Evolutionary conservation across 495 filamentous ascomycete species (phyloP), one percentile per base, ranked within the genome.

Genomic region (Aspergillus campestris): DNA sequence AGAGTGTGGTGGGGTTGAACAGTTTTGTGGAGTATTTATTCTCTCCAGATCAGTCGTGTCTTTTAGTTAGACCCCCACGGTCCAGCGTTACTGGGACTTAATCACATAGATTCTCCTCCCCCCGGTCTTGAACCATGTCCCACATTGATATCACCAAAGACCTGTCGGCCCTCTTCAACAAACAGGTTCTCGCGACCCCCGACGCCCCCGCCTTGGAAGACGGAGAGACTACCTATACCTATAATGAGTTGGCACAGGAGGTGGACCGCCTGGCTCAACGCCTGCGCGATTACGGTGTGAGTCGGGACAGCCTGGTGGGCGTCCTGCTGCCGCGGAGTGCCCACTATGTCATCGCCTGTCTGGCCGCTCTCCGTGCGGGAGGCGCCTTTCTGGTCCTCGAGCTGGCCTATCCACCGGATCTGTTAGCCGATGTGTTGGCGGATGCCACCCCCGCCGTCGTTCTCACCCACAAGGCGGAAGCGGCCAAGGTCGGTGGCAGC

Each of bases 351-450:
- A 80, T 86, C 61, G 76, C 80, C 18, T 84, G 80, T 56, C 65
- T 86, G 34, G 81, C 81, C 24, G 76, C 77, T 6, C 72, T 84
- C 34, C 76, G 80, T 28, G 81, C 82, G 1, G 81, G 81, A 14
- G 82, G 81, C 27, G 80, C 81, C n/a, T 86, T 84, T 49, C 69
- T 86, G 0, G 80, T 84, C 8, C 73, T 84, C 0, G 82, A 86
- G 55, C 69, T 84, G 14, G 82, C 81, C 27, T 86, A 86, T 53
- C 81, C 82, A 0, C 71, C 79, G 0, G 75, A 72, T 28, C 65
- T 86, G 31, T 58, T 86, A 45, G 72, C 77, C 18, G 82, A 84
- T 60, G 82, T 84, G 30, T 65, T 86, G 31, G 74, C 81, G 15
- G 82, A 86, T 66, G 80, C 79, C 5, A 70, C 66, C 11, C 82